These are phyloP conservation scores for Fusarium tuaranense DNA, from an alignment of 2,329 filamentous ascomycete genomes.

Conservation along the genomic window DNA sequence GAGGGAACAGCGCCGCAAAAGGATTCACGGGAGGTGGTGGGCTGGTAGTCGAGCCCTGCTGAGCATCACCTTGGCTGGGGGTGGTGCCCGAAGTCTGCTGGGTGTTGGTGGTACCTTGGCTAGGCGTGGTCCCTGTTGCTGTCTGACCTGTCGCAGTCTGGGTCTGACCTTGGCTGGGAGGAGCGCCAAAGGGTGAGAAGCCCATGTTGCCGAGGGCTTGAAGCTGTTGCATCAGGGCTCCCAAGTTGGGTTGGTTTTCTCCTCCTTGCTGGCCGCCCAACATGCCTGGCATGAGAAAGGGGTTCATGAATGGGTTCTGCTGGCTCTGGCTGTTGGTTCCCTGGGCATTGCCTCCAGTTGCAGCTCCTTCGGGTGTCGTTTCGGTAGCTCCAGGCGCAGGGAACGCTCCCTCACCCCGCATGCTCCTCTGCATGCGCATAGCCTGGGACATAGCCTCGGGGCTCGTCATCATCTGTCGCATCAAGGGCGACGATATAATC, in stretches of 20 bases:
- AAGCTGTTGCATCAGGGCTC: slow-evolving; percentile 44
- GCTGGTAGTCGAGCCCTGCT: slow-evolving; percentile 46
- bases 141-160: slow-evolving; percentile 46
- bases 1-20: slow-evolving; percentile 72
- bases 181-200: slow-evolving; percentile 52
- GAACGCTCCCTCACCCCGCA: slow-evolving; percentile 73
- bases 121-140: slow-evolving; percentile 44
- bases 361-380: slow-evolving; percentile 73
- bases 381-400: slow-evolving; percentile 94
- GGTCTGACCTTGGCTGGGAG: slow-evolving; percentile 1
- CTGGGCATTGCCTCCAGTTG: slow-evolving; percentile 47
- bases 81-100: slow-evolving; percentile 40
- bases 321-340: slow-evolving; percentile 43
- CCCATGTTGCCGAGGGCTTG: slow-evolving; percentile 45
- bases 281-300: slow-evolving; percentile 46
- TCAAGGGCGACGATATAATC: slow-evolving; percentile 88
- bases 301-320: slow-evolving; percentile 59
- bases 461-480: slow-evolving; percentile 93
- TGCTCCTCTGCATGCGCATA: slow-evolving; percentile 82
- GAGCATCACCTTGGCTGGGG: slow-evolving; percentile 21
- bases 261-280: slow-evolving; percentile 33
- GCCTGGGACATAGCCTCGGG: slow-evolving; percentile 86
- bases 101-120: slow-evolving; percentile 40
- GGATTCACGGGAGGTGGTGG: slow-evolving; percentile 68
- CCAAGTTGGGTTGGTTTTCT: slow-evolving; percentile 21